phyloP scores from a whole-genome alignment of 768 basidiomycete genomes.

The Fibroporia radiculosa region DNA sequence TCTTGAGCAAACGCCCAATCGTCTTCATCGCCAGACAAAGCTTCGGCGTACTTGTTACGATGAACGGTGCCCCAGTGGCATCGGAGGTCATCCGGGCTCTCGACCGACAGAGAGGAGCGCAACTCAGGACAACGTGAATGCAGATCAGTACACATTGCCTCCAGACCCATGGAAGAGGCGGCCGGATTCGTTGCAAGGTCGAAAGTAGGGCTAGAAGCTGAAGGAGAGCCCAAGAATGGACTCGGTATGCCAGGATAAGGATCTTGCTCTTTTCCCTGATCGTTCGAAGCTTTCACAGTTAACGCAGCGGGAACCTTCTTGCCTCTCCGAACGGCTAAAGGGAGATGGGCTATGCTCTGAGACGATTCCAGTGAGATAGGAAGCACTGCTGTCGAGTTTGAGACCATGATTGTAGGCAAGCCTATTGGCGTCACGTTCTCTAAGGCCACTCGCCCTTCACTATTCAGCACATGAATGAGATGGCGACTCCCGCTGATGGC shows the following conservation, averaged over 20 bases:
- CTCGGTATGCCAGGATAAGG: conserved; percentile 36
- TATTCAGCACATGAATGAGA: neutral
- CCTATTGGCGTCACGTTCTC: neutral
- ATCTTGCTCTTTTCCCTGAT: conserved; percentile 14
- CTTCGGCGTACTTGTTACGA: conserved; percentile 3
- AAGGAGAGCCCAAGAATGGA: conserved; percentile 32
- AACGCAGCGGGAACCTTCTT: conserved; percentile 26
- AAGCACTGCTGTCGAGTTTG: conserved; percentile 23
- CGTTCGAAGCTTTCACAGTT: conserved; percentile 13
- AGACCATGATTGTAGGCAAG: conserved; percentile 27
- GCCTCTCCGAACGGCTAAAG: conserved; percentile 34
- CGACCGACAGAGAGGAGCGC: conserved; percentile 12
- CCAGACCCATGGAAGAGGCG: conserved; percentile 22
- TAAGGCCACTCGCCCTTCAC: neutral
- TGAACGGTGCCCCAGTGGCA: neutral
- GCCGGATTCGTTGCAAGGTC: conserved; percentile 9
- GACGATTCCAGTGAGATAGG: conserved; percentile 19
- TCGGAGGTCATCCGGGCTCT: neutral
- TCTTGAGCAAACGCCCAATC: conserved; percentile 29
- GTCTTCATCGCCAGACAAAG: conserved; percentile 10
- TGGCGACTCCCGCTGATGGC: neutral
- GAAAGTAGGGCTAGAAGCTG: conserved; percentile 24
- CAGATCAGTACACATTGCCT: conserved; percentile 30
- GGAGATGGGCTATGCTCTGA: conserved; percentile 16
- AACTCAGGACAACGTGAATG: conserved; percentile 25